Evolutionary conservation across 1,139 yeast species (phyloP), one percentile per base, ranked within the genome.

Genomic region (Lodderomyces theae): DNA sequence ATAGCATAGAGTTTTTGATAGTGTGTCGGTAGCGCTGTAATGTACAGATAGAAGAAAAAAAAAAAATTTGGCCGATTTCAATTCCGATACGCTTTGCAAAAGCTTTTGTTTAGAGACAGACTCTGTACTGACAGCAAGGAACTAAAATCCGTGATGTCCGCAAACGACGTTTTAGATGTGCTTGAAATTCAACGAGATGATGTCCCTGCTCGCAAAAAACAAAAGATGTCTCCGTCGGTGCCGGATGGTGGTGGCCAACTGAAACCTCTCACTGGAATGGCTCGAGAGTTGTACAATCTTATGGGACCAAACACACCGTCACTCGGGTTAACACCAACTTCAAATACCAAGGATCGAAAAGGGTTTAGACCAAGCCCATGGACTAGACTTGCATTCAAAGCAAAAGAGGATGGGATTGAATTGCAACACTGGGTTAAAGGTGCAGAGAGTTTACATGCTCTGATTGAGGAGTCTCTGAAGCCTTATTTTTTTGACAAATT

Each of bases 231-330:
- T 4, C 69, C 71, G 4, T 73, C 74, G 46, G 34, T 34, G 8
- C n/a, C 31, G 8, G 31, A 28, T 8, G 45, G 38, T n/a, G 37
- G 31, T 15, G 38, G 34, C 3, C 76, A 75, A 47, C 46, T 39
- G 23, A 77, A 75, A 47, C 51, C 44, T 18, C 35, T 42, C 9
- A 80, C 87, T 13, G 96, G 96, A 16, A 85, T 92, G 80, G 94
- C 88, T 48, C 74, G 98, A 50, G 98, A 92, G 59, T 69, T 92
- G 41, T 90, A 85, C 61, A 86, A 85, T 51, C 71, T 94, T 44
- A 68, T 94, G 32, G 98, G 99, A 2, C 92, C 94, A 32, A 89
- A 88, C 60, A 82, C 95, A 2, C 97, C 98, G 0, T 94, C 98
- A 1, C 79, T 89, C 2, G 71, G 70, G 36, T 56, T 80, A 11